Evolutionary conservation across 371 early-diverging fungal species (phyloP), one percentile per base, ranked within the genome.

Genomic region (Mortierella sp.): DNA sequence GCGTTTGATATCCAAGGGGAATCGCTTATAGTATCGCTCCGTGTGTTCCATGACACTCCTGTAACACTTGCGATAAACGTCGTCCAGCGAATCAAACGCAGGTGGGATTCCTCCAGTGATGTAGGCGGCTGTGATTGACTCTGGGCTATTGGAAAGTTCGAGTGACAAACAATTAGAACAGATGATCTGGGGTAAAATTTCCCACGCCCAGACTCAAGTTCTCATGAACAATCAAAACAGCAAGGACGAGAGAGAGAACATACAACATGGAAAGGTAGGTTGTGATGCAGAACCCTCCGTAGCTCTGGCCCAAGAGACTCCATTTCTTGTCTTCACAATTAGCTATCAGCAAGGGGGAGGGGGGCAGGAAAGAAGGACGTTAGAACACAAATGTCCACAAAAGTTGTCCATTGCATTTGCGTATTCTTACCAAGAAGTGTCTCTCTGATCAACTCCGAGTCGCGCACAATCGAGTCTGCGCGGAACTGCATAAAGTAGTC

Each of bases 71-170:
- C 84, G 80, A 47, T 91, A 91, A 21, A 91, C 91, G 6, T 80
- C 64, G 29, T 90, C 91, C 22, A 91, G 86, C 5, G 79, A 71
- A 50, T 88, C 83, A 14, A 85, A 81, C 16, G 89, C 71, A 21
- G 92, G 92, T 34, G 91, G 91, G n/a, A 91, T 82, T 40, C 92
- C 92, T 40, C 92, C 92, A 2, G 92, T 90, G 57, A 90, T 88
- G 45, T 83, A 88, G 0, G 88, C 91, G 31, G 84, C 79, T n/a
- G 85, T 71, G 45, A 91, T 54, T 9, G 90, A 89, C n/a, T 81
- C 66, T 0, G 92, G 91, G 67, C 88, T 86, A 67, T 7, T 17
- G 44, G 12, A 10, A 34, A 34, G n/a, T n/a, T n/a, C n/a, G n/a
- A n/a, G n/a, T n/a, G n/a, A n/a, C n/a, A n/a, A n/a, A n/a, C n/a